Base-by-base conservation (phyloP, 129 eudicot species). In the Lonicera japonica region DNA sequence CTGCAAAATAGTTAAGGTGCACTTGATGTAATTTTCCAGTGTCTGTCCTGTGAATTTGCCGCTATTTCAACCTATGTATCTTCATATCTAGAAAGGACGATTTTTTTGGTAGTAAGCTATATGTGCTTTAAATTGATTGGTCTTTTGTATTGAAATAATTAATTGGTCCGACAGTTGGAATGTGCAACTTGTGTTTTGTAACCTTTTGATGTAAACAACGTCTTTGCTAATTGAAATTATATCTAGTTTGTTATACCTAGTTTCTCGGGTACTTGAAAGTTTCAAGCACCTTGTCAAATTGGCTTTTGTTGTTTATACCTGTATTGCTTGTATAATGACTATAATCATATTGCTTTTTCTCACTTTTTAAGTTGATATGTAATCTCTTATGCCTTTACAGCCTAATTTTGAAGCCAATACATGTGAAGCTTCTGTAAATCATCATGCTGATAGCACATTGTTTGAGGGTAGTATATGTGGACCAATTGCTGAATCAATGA, bases 401-500 rank as follows among this genome's bases (percentile, higher is more conserved):
- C 79, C 83, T 60, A 63, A 54, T 57, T 58, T 21, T 68, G 75
- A 76, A 45, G 84, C 22, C 55, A 69, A 72, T n/a, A 51, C 45
- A 63, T 73, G 60, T 46, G 83, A 81, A 70, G 74, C 77, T 67
- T 70, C 84, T 36, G 62, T 19, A 46, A 68, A 69, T 68, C 41
- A 46, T 67, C 75, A 71, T 62, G 74, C 61, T 77, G 92, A 77
- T 58, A 76, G 73, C 72, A 85, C 87, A 41, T 50, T 73, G 60
- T 88, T 83, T 68, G 68, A 75, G 53, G 99, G 95, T 57, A 83
- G 70, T 56, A 74, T 85, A 65, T 88, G 99, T 56, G 99, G 99
- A 38, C 89, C 96, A 61, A 69, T 94, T 74, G 88, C 96, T 21
- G 95, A 78, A 77, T 68, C 99, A 43, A 60, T 94, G 85, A 94